Evolutionary conservation across 371 early-diverging fungal genomes (phyloP), one percentile per base, ranked within the genome.

Genomic region (Coemansia sp.): DNA sequence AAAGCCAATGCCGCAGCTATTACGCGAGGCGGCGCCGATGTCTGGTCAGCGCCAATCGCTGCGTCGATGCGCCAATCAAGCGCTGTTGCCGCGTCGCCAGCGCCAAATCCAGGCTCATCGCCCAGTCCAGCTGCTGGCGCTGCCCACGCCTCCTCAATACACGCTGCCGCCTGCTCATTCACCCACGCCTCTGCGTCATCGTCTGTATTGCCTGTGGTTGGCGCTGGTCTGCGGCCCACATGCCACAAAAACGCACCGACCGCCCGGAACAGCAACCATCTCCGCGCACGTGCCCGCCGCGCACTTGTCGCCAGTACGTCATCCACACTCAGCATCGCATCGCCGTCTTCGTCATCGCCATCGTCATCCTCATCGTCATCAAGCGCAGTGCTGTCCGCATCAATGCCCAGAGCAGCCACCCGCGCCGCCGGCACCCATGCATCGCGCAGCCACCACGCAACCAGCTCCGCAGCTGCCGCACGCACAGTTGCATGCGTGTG

Each of bases 371-470:
- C 54, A 0, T 42, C 65, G 3, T 5, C 67, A 42, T 72, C 52
- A 16, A 56, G 33, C 18, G 1, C 73, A 57, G 28, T 69, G 84
- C 57, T 30, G 20, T 56, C 57, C 7, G 33, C 57, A 50, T 82
- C 78, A n/a, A 85, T 84, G 58, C 89, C 74, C 61, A 87, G 85
- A 18, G 79, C 71, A 1, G 85, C 83, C n/a, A 87, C 64, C 23
- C 84, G 85, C 44, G 89, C 89, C 48, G 86, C 83, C 3, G 83
- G 78, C 7, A 90, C 77, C 91, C 91, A 89, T 4, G 82, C 69
- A 1, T 82, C 79, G 52, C 80, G 86, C 25, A 86, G 59, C 81
- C 81, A 80, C 81, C 81, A 80, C 1, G 71, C 57, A 14, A 72
- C 81, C n/a, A 80, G 62, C 50, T 67, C 74, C 0, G 82, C 71